Evolutionary conservation across 2,329 filamentous ascomycete species (phyloP).

Genomic region (Aspergillus sp.): DNA sequence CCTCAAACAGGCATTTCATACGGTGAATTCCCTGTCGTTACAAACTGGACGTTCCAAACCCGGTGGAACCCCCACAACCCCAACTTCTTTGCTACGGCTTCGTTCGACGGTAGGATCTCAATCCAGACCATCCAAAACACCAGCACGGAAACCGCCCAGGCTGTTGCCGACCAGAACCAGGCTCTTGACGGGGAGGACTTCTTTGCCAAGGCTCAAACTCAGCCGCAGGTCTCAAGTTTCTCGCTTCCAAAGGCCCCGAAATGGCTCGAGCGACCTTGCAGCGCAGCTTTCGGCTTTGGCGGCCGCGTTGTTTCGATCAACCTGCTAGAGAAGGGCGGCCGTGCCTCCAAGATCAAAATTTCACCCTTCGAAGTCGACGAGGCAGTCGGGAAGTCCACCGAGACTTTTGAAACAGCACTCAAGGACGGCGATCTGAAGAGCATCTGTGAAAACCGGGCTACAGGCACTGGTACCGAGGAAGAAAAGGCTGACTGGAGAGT

Average conservation of each 20-base stretch:
- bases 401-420: constrained; percentile 82
- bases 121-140: constrained; percentile 94
- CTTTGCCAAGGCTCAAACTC: constrained; percentile 88
- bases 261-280: constrained; percentile 83
- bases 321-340: constrained; percentile 61
- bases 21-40: constrained; percentile 93
- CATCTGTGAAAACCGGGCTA: constrained; percentile 78
- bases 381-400: constrained; percentile 76
- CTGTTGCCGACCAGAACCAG: constrained; percentile 61
- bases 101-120: constrained; percentile 94
- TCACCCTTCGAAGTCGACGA: constrained; percentile 87
- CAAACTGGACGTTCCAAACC: constrained; percentile 99
- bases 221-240: constrained; percentile 88
- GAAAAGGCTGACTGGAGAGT: constrained; percentile 97
- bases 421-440: constrained; percentile 72
- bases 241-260: constrained; percentile 81
- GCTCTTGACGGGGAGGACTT: constrained; percentile 90
- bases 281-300: constrained; percentile 91
- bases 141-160: constrained; percentile 68
- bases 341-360: constrained; percentile 75
- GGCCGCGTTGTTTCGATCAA: constrained; percentile 82
- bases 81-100: constrained; percentile 87
- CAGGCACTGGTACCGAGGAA: constrained; percentile 75
- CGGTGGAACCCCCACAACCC: constrained; percentile 93
- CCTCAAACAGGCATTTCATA: constrained; percentile 83